A percentile compares a stretch with the other conserved stretches of the same genome.
phyloP scores from a whole-genome alignment of 202 grass and related monocot species.

The Dendrocalamus latiflorus region DNA sequence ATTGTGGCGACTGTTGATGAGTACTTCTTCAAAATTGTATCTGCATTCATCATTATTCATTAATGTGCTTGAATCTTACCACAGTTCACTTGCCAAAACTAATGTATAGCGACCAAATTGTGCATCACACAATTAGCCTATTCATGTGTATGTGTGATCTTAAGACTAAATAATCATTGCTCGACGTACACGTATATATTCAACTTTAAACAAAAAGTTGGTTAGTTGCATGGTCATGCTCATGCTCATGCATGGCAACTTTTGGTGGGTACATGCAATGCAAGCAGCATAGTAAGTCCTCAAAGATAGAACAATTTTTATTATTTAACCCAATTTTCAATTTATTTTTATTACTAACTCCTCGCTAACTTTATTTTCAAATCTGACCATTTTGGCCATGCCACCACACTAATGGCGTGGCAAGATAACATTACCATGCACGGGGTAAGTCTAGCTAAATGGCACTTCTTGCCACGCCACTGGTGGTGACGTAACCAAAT shows the following conservation, averaged over 20 bases:
- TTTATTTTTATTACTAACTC: too few relatives aligned
- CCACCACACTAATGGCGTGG: too few relatives aligned
- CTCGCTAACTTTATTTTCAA: too few relatives aligned
- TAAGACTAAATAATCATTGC: neutral
- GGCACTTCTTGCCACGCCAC: too few relatives aligned
- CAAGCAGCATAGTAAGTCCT: constrained; percentile 5
- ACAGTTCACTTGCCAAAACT: neutral
- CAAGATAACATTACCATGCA: too few relatives aligned
- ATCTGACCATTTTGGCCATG: too few relatives aligned
- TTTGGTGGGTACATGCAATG: neutral
- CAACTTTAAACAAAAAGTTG: neutral
- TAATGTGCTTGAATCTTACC: constrained; percentile 9
- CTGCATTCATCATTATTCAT: constrained; percentile 35
- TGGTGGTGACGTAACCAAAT: too few relatives aligned
- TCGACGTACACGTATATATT: neutral
- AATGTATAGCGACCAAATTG: neutral
- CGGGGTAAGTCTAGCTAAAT: too few relatives aligned
- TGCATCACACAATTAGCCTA: constrained; percentile 9
- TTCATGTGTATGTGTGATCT: neutral
- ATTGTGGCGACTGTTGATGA: constrained; percentile 95
- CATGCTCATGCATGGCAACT: neutral
- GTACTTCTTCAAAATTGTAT: constrained; percentile 99
- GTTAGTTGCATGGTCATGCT: neutral
- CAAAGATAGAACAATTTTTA: neutral
- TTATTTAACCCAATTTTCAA: too few relatives aligned